These are phyloP conservation scores for Guadua angustifolia DNA, from an alignment of 176 grass and related monocot species.

Conservation along the genomic window DNA sequence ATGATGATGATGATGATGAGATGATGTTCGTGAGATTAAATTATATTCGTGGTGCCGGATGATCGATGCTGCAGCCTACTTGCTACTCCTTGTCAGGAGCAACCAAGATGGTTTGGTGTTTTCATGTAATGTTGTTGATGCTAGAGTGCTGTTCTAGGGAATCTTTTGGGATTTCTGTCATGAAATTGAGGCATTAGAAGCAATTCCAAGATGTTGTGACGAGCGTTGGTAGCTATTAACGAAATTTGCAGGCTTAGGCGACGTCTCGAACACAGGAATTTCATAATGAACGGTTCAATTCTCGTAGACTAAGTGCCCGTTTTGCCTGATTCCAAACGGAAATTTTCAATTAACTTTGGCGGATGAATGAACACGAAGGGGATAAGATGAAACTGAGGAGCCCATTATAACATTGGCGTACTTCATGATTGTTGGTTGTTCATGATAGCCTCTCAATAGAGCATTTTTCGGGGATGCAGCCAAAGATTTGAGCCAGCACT, in stretches of 20 bases:
- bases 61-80: not conserved
- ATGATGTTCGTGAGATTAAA: constrained; percentile 26
- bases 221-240: not conserved
- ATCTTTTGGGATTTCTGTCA: not conserved
- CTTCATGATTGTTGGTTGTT: not conserved
- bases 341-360: not conserved
- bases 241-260: no score
- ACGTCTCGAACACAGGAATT: not conserved
- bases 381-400: not conserved
- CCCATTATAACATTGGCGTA: not conserved
- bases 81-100: constrained; percentile 26
- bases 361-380: not conserved
- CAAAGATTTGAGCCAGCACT: constrained; percentile 25
- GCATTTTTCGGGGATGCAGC: constrained; percentile 45
- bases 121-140: constrained; percentile 14
- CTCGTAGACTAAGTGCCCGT: no score
- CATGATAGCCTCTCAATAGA: constrained; percentile 19
- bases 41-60: constrained; percentile 24
- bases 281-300: no score
- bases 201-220: not conserved
- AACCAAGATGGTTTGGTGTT: constrained; percentile 52
- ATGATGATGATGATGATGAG: constrained; percentile 31
- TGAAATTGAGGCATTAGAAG: not conserved
- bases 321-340: not conserved
- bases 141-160: not conserved